A percentile compares a stretch with the other conserved stretches of the same genome.
Evolutionary conservation across 2,329 filamentous ascomycete genomes (phyloP).

Genomic region (Fusarium multiceps): DNA sequence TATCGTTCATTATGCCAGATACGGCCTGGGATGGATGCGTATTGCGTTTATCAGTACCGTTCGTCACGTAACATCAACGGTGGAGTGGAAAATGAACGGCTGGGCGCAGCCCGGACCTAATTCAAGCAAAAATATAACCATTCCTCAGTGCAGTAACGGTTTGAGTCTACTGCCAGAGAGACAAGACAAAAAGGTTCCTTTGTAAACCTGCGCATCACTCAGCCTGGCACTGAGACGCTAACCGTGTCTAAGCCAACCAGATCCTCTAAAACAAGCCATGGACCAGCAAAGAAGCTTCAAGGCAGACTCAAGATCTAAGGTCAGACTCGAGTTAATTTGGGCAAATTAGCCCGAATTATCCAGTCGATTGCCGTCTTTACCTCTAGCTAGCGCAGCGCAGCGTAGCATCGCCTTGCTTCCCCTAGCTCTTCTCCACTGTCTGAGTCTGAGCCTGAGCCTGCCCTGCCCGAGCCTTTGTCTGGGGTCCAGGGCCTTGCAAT

Average conservation of each 20-base stretch:
- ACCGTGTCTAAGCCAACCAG: slow-evolving; percentile 18
- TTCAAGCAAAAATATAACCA: slow-evolving; percentile 26
- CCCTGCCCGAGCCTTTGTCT: background rate
- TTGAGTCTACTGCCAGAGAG: slow-evolving; percentile 10
- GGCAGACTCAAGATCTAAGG: slow-evolving; percentile 29
- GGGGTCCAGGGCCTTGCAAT: background rate
- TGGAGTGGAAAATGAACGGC: slow-evolving; percentile 37
- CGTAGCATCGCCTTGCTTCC: slow-evolving; percentile 30
- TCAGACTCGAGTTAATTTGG: slow-evolving; percentile 5
- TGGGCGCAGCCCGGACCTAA: slow-evolving; percentile 28
- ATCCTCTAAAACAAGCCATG: slow-evolving; percentile 19
- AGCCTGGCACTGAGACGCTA: slow-evolving; percentile 9
- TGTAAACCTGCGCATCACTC: slow-evolving; percentile 3
- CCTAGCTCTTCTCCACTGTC: slow-evolving; percentile 9
- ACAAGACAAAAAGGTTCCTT: slow-evolving; percentile 19
- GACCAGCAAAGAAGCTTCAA: slow-evolving; percentile 24
- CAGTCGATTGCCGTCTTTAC: slow-evolving; percentile 28
- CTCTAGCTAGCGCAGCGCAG: slow-evolving; percentile 10
- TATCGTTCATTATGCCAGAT: slow-evolving; percentile 21
- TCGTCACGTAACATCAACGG: slow-evolving; percentile 40
- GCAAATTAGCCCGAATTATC: slow-evolving; percentile 40
- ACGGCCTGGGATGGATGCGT: slow-evolving; percentile 26
- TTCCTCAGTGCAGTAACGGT: slow-evolving; percentile 26
- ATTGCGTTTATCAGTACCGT: slow-evolving; percentile 19
- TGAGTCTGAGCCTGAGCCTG: background rate